Evolutionary conservation across 345 rosid species (phyloP).

Genomic region (Salix viminalis): DNA sequence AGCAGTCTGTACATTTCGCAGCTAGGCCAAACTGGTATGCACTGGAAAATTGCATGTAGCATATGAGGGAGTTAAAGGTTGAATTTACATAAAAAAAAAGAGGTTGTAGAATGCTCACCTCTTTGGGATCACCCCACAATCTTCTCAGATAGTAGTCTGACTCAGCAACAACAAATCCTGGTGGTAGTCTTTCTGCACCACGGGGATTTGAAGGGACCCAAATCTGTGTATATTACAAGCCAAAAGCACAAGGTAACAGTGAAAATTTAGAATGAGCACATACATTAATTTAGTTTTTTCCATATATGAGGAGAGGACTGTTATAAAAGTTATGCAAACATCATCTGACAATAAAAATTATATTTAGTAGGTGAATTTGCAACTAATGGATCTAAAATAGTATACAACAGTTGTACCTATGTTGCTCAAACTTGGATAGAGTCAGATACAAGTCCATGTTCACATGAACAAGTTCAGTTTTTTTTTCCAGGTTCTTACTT

Average conservation of each 20-base stretch:
- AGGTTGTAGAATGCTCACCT: conserved; percentile 43
- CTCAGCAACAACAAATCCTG: conserved; percentile 75
- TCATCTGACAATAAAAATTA: conserved; percentile 7
- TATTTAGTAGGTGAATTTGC: neutral
- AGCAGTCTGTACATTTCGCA: neutral
- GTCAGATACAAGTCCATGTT: neutral
- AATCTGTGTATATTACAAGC: conserved; percentile 46
- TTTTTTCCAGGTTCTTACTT: neutral
- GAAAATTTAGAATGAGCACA: neutral
- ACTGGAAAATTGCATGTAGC: neutral
- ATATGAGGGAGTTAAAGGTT: neutral
- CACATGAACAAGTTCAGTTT: neutral
- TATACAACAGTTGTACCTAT: neutral
- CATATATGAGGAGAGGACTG: neutral
- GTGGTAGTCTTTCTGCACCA: conserved; percentile 89
- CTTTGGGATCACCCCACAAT: conserved; percentile 88
- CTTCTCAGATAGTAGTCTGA: conserved; percentile 78
- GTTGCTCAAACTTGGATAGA: neutral
- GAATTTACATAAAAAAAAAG: neutral
- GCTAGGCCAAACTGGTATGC: neutral
- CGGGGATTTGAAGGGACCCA: conserved; percentile 96
- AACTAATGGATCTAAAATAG: neutral
- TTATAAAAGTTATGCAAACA: conserved; percentile 2
- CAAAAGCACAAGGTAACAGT: neutral
- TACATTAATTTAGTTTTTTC: neutral